These are phyloP conservation scores for Euclidium syriacum DNA, from an alignment of 345 rosid species.

Conservation along the genomic window DNA sequence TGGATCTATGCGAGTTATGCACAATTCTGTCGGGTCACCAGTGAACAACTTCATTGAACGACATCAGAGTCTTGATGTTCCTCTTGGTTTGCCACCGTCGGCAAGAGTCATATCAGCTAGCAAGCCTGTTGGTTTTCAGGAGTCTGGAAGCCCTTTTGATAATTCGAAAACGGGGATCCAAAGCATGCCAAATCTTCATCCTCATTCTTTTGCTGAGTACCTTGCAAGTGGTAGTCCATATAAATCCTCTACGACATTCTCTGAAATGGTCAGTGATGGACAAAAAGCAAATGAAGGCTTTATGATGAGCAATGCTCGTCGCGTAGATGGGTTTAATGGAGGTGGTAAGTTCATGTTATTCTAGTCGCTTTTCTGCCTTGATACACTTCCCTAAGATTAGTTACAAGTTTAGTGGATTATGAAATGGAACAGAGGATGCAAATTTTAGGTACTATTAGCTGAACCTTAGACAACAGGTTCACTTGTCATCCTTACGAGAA, in stretches of 20 bases:
- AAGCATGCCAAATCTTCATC: conserved; percentile 50
- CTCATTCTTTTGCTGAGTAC: conserved; percentile 74
- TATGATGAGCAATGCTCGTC: conserved; percentile 41
- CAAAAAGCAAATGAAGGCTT: conserved; percentile 40
- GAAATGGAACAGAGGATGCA: neutral
- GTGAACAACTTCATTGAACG: conserved; percentile 45
- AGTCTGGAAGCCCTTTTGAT: conserved; percentile 41
- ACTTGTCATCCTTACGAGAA: neutral
- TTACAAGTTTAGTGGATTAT: neutral
- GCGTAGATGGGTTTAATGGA: conserved; percentile 40
- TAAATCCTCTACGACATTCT: conserved; percentile 40
- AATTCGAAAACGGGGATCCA: conserved; percentile 46
- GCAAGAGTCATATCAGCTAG: conserved; percentile 50
- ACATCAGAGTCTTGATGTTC: conserved; percentile 51
- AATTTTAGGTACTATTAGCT: neutral
- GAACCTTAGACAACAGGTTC: neutral
- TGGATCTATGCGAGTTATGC: conserved; percentile 49
- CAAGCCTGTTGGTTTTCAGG: conserved; percentile 52
- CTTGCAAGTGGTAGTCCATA: conserved; percentile 45
- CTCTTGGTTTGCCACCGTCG: conserved; percentile 57
- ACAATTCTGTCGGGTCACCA: conserved; percentile 41
- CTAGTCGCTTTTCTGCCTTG: neutral
- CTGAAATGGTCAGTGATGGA: conserved; percentile 43
- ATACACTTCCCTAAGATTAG: neutral
- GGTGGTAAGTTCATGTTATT: conserved; percentile 24